These are phyloP conservation scores for Candida coleopterorum DNA, from an alignment of 805 yeast species.

Conservation along the genomic window DNA sequence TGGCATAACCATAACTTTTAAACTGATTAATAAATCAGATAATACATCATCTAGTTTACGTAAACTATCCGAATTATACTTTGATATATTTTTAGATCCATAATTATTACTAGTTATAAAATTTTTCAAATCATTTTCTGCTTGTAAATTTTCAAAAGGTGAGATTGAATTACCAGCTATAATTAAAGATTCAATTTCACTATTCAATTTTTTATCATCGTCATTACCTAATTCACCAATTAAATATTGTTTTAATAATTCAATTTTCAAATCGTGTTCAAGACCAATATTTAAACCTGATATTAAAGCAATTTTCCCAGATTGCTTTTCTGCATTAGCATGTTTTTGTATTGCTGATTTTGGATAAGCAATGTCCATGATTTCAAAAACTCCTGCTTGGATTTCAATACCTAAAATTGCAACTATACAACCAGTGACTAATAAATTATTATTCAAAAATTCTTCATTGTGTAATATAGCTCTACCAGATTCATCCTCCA, in stretches of 20 bases:
- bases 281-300: constrained; percentile 69
- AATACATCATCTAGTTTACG: constrained; percentile 57
- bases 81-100: constrained; percentile 51
- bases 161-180: constrained; percentile 71
- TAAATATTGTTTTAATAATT: constrained; percentile 63
- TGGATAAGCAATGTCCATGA: constrained; percentile 76
- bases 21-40: constrained; percentile 47
- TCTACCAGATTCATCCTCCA: constrained; percentile 93
- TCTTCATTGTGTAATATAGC: constrained; percentile 63
- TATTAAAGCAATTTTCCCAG: constrained; percentile 57
- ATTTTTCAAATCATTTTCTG: constrained; percentile 20
- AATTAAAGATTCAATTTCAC: constrained; percentile 46
- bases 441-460: constrained; percentile 46
- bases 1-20: constrained; percentile 78
- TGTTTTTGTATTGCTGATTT: constrained; percentile 53
- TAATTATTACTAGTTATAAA: constrained; percentile 38
- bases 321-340: constrained; percentile 12
- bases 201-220: constrained; percentile 18
- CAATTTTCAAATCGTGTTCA: constrained; percentile 38
- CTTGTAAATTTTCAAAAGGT: constrained; percentile 16
- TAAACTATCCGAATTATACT: constrained; percentile 45
- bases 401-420: constrained; percentile 86
- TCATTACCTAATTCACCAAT: constrained; percentile 59
- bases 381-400: constrained; percentile 77
- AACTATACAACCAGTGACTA: constrained; percentile 87